Conservation (phyloP, 805 yeast genomes). For the Kazachstania kunashirensis region DNA sequence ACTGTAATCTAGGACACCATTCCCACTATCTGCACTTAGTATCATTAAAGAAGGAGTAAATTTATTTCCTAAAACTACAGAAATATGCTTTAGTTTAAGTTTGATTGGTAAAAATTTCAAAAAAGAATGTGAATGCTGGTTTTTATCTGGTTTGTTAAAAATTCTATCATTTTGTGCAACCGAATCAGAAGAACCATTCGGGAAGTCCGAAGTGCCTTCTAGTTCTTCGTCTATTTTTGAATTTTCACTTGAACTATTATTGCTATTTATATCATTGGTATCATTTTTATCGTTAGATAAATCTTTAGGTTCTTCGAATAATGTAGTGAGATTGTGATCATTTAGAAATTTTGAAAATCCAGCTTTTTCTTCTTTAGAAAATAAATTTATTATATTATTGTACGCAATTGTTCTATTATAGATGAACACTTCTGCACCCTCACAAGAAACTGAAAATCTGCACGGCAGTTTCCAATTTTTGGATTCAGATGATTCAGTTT, state of each 20-base stretch:
- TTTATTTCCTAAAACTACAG: conserved; percentile 71
- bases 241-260: conserved; percentile 6
- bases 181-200: conserved; percentile 3
- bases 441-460: conserved; percentile 47
- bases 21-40: conserved; percentile 44
- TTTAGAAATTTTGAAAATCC: conserved; percentile 16
- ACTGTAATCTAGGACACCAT: conserved; percentile 49
- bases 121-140: conserved; percentile 6
- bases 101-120: conserved; percentile 51
- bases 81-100: conserved; percentile 51
- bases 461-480: conserved; percentile 45
- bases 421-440: conserved; percentile 75
- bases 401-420: conserved; percentile 76
- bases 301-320: conserved; percentile 7
- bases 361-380: conserved; percentile 18
- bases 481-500: neutral
- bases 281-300: neutral
- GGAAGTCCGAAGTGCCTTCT: neutral
- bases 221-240: conserved; percentile 7
- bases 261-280: neutral
- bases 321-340: conserved; percentile 13
- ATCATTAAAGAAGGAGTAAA: conserved; percentile 67
- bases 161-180: conserved; percentile 14
- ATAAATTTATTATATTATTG: conserved; percentile 44
- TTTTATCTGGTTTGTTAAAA: conserved; percentile 9